Evolutionary conservation across 75 land plant genomes (phyloP), one percentile per base, ranked within the genome.

Genomic region (Sequoiadendron giganteum): DNA sequence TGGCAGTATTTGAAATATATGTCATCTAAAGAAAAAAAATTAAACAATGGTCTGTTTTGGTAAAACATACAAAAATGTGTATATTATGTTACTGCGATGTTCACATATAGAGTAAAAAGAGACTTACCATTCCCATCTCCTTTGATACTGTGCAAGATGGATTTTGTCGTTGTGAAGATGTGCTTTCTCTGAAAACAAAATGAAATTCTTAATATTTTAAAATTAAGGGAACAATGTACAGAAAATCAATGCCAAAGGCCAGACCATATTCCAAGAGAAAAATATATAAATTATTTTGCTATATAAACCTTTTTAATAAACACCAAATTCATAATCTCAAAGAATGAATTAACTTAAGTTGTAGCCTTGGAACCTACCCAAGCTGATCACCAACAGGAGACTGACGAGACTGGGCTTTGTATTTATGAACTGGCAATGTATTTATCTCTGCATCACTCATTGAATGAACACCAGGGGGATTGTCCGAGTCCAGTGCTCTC

Each of bases 391-490:
- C 84, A 82, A 82, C 32, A 82, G 84, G 52, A 45, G 84, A 82
- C 49, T 72, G 90, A 36, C 28, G 87, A 19, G 76, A 56, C 47
- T 87, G 82, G 32, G 89, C 89, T 89, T 93, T 95, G 90, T 96
- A 94, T 47, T 94, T 93, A 84, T 93, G 97, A 83, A 96, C 95
- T 36, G 97, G 99, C 77, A 97, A 93, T 81, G 98, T 90, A 93
- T 96, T 96, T 72, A 96, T 97, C 90, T 97, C 95, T 88, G 95
- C 95, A 70, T 97, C 98, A 88, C 90, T 95, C 93, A 96, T 91
- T 55, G 99, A 90, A 42, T 93, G 91, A 65, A 91, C 94, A 72
- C 92, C 88, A 3, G 99, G 94, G 52, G 88, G 91, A 87, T 95
- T 95, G 86, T 97, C 99, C 36, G 92, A 89, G 89, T 97, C 99